These are phyloP conservation scores for Pyrenophora graminea DNA, from an alignment of 2,329 filamentous ascomycete genomes.

Conservation along the genomic window DNA sequence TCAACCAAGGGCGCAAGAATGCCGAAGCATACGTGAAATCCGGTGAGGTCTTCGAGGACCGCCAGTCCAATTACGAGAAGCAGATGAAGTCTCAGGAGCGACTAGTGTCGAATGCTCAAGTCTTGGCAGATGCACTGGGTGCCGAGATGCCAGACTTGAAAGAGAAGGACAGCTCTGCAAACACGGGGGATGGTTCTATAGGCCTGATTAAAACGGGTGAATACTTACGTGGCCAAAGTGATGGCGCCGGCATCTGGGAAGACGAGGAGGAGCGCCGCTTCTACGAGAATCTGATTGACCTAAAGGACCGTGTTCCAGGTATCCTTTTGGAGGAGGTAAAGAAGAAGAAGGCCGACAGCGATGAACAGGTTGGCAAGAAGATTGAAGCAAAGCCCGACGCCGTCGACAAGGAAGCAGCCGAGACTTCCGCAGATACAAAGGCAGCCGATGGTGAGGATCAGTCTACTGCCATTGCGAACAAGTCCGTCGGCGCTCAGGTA, in stretches of 20 bases:
- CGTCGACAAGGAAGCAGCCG: slow-evolving; percentile 48
- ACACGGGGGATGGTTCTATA: slow-evolving; percentile 73
- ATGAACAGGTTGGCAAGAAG: slow-evolving; percentile 83
- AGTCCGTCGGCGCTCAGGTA: slow-evolving; percentile 95
- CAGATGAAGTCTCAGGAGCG: slow-evolving; percentile 91
- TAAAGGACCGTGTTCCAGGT: slow-evolving; percentile 92
- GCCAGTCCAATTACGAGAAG: slow-evolving; percentile 94
- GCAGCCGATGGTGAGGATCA: slow-evolving; percentile 71
- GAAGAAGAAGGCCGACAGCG: slow-evolving; percentile 84
- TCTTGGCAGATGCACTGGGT: slow-evolving; percentile 84
- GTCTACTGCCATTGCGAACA: slow-evolving; percentile 94
- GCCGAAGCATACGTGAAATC: slow-evolving; percentile 98
- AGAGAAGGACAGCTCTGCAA: slow-evolving; percentile 73
- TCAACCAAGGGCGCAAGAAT: slow-evolving; percentile 86
- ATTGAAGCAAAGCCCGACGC: slow-evolving; percentile 53
- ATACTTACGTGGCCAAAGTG: slow-evolving; percentile 85
- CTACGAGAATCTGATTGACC: slow-evolving; percentile 93
- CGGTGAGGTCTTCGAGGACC: slow-evolving; percentile 96
- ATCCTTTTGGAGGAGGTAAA: slow-evolving; percentile 92
- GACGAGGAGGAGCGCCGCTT: slow-evolving; percentile 97
- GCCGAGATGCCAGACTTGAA: slow-evolving; percentile 93
- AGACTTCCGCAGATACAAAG: slow-evolving; percentile 54
- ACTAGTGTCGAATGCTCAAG: slow-evolving; percentile 84
- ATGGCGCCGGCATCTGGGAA: slow-evolving; percentile 96
- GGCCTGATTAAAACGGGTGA: slow-evolving; percentile 93